A percentile compares a stretch with the other conserved stretches of the same genome.
phyloP scores from a whole-genome alignment of 495 filamentous ascomycete genomes.

The Ramalina intermedia region DNA sequence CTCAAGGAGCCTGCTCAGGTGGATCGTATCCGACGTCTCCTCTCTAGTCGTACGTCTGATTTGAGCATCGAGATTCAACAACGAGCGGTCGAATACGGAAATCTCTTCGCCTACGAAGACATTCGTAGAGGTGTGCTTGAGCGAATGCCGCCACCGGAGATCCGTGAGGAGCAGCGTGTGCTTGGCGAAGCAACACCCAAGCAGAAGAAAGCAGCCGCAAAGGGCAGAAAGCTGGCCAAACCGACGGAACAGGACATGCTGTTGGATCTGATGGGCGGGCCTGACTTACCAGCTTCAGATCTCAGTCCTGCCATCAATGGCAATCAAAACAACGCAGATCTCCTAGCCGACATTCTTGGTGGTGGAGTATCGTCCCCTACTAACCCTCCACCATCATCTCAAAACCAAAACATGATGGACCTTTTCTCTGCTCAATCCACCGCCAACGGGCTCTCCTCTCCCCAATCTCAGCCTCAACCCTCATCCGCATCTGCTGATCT shows the following conservation, averaged over 20 bases:
- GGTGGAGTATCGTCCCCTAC: constrained; percentile 40
- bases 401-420: constrained; percentile 74
- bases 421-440: constrained; percentile 44
- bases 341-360: constrained; percentile 72
- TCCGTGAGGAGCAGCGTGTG: constrained; percentile 82
- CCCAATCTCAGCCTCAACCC: constrained; percentile 21
- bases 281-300: constrained; percentile 42
- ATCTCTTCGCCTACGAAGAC: constrained; percentile 78
- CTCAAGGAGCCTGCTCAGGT: constrained; percentile 70
- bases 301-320: constrained; percentile 29
- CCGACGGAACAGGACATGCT: constrained; percentile 81
- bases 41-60: constrained; percentile 61
- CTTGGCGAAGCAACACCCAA: constrained; percentile 67
- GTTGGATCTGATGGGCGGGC: constrained; percentile 82
- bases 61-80: constrained; percentile 94
- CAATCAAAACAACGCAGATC: constrained; percentile 62
- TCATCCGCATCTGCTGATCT: constrained; percentile 35
- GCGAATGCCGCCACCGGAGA: constrained; percentile 94
- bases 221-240: constrained; percentile 58
- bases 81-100: constrained; percentile 84
- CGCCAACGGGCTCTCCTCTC: constrained; percentile 28
- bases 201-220: constrained; percentile 55
- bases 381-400: constrained; percentile 40
- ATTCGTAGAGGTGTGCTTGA: constrained; percentile 84
- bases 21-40: constrained; percentile 65